Conservation (phyloP, 352 stramenopile species). For the Thalassiosira delicatula region DNA sequence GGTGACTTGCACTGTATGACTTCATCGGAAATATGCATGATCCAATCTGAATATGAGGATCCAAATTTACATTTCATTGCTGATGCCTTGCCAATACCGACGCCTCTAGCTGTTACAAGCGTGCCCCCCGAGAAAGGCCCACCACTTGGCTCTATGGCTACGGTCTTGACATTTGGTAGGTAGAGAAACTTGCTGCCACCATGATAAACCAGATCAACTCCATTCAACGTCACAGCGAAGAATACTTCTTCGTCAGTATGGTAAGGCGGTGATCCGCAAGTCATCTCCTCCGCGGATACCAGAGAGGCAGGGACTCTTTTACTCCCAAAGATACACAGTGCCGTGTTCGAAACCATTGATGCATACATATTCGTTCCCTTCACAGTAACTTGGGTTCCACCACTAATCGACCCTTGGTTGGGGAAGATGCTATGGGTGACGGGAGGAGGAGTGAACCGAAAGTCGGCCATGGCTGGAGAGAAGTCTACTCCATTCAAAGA, state of each 20-base stretch:
- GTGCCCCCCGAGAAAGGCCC: slow-evolving; percentile 71
- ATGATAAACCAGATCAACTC: slow-evolving; percentile 43
- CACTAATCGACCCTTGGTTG: slow-evolving; percentile 44
- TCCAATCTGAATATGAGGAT: slow-evolving; percentile 28
- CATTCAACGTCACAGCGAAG: slow-evolving; percentile 63
- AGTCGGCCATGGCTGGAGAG: slow-evolving; percentile 44
- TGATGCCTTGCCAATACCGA: slow-evolving; percentile 69
- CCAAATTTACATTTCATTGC: slow-evolving; percentile 71
- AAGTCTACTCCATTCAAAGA: slow-evolving; percentile 74
- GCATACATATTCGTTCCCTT: slow-evolving; percentile 58
- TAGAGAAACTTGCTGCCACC: slow-evolving; percentile 50
- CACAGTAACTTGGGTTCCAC: slow-evolving; percentile 67
- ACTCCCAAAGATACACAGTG: slow-evolving; percentile 67
- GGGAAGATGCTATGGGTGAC: slow-evolving; percentile 56
- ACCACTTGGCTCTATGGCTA: slow-evolving; percentile 61
- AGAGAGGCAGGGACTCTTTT: slow-evolving; percentile 46
- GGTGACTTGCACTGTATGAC: slow-evolving; percentile 66
- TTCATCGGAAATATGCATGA: slow-evolving; percentile 60
- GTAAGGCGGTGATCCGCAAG: slow-evolving; percentile 59
- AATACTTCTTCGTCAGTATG: slow-evolving; percentile 25
- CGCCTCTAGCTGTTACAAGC: slow-evolving; percentile 68
- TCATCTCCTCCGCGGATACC: slow-evolving; percentile 52
- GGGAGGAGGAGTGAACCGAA: slow-evolving; percentile 41
- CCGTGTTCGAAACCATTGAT: slow-evolving; percentile 32
- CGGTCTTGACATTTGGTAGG: slow-evolving; percentile 37